Evolutionary conservation across 2,329 filamentous ascomycete genomes (phyloP), one percentile per base, ranked within the genome.

Genomic region (Aspergillus japonicus): DNA sequence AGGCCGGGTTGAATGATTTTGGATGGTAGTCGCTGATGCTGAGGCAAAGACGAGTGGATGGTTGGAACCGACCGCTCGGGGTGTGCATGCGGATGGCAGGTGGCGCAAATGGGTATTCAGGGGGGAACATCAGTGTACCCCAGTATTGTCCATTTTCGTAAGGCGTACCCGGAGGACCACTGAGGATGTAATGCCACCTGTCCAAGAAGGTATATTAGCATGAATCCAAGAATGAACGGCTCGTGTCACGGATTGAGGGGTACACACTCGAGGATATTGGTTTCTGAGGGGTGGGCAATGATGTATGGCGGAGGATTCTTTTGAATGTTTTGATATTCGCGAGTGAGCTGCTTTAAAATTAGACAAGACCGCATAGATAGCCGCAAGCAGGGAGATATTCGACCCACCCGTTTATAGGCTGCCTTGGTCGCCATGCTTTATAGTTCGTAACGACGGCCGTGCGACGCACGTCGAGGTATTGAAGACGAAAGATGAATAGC

Each of bases 81-180:
- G 95, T 99, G 82, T 98, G 95, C 95, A 99, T 99, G 73, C 94
- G 92, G 77, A 99, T 99, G 2, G 95, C 92, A 4, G 95, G 95
- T 33, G 95, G 95, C 12, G 93, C 94, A 77, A 97, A 99, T 26
- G 95, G 95, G 75, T 99, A 99, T 81, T 97, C 93, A 8, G 93
- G 86, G 16, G 95, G 95, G 77, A 99, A 99, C 66, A 96, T 88
- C 54, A 99, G 83, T 1, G 94, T 97, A 51, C 95, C 95, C 95
- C 95, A 99, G 81, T 98, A 99, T 77, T 99, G 95, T 50, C 95
- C 95, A 72, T 89, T 88, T 70, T 96, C 87, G 75, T 99, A 99
- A 2, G 95, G 94, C 0, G 95, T 99, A 61, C 93, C 87, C 62
- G 96, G 92, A 35, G 95, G 94, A 2, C 95, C 95, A 42, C 93